Evolutionary conservation across 1,284 basidiomycete species (phyloP).

Genomic region (Cystobasidium slooffiae): DNA sequence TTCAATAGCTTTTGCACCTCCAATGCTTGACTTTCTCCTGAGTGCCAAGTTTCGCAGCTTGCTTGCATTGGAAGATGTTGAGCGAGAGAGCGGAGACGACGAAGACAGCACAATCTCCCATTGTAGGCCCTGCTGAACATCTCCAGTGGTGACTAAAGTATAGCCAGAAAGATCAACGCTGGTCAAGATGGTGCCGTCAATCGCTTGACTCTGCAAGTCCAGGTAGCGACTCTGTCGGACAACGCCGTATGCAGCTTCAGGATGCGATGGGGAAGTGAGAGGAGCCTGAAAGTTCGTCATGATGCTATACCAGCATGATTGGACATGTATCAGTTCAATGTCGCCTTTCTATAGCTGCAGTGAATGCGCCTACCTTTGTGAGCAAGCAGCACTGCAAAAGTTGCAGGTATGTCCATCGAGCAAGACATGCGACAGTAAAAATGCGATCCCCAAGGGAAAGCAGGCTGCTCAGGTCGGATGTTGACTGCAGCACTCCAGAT

Average conservation of each 20-base stretch:
- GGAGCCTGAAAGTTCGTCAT: constrained; percentile 3
- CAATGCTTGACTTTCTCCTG: constrained; percentile 17
- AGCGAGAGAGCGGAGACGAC: constrained; percentile 7
- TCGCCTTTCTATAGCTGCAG: background rate
- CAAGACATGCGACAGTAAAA: too few relatives aligned
- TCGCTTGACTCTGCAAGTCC: background rate
- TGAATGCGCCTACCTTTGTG: background rate
- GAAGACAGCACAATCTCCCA: constrained; percentile 31
- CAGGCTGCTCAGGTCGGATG: too few relatives aligned
- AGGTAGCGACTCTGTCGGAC: background rate
- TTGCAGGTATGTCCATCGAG: too few relatives aligned
- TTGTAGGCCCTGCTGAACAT: constrained; percentile 33
- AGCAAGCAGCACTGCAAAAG: too few relatives aligned
- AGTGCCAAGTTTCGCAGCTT: constrained; percentile 5
- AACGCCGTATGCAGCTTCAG: constrained; percentile 21
- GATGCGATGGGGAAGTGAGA: constrained; percentile 14
- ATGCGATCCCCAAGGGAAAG: too few relatives aligned
- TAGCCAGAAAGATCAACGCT: constrained; percentile 3
- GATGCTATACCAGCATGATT: background rate
- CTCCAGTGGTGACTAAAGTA: background rate
- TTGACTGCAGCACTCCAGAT: too few relatives aligned
- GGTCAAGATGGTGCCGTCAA: background rate
- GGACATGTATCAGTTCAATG: background rate
- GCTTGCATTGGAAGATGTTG: background rate
- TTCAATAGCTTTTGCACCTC: constrained; percentile 2